phyloP scores from a whole-genome alignment of 2,329 filamentous ascomycete genomes.

The Curvularia spicifera region DNA sequence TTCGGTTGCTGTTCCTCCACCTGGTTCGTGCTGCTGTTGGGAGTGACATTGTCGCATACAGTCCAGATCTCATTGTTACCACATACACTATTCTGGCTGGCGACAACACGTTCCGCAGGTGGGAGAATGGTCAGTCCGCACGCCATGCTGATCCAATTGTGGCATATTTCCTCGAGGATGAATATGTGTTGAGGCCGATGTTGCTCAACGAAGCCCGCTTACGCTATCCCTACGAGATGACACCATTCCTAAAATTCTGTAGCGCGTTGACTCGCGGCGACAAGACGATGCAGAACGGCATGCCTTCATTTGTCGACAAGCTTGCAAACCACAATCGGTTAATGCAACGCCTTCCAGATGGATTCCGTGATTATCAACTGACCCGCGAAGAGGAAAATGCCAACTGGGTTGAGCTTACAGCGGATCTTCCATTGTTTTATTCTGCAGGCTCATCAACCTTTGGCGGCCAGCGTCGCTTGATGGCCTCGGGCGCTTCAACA shows the following conservation, averaged over 20 bases:
- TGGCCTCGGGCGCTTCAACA: slow-evolving; percentile 22
- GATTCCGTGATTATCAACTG: slow-evolving; percentile 77
- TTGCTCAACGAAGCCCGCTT: slow-evolving; percentile 72
- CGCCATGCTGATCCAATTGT: slow-evolving; percentile 48
- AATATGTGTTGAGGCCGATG: slow-evolving; percentile 59
- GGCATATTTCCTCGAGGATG: slow-evolving; percentile 64
- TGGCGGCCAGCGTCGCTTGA: slow-evolving; percentile 33
- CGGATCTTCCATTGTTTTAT: slow-evolving; percentile 69
- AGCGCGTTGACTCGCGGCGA: slow-evolving; percentile 64
- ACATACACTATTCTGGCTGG: slow-evolving; percentile 68
- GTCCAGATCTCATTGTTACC: slow-evolving; percentile 71
- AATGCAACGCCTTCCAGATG: slow-evolving; percentile 75
- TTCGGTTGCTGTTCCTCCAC: slow-evolving; percentile 71
- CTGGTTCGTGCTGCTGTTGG: slow-evolving; percentile 71
- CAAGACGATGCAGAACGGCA: slow-evolving; percentile 55
- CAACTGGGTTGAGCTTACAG: slow-evolving; percentile 74
- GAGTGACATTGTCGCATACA: slow-evolving; percentile 68
- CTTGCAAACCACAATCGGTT: slow-evolving; percentile 74
- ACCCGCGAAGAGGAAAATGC: slow-evolving; percentile 85
- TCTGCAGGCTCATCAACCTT: slow-evolving; percentile 25
- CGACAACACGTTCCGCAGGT: slow-evolving; percentile 51
- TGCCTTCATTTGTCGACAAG: slow-evolving; percentile 62
- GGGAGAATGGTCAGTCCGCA: slow-evolving; percentile 30
- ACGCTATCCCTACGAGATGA: slow-evolving; percentile 85
- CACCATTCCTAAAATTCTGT: slow-evolving; percentile 77